Evolutionary conservation across 345 rosid genomes (phyloP).

Genomic region (Garcia nutans): DNA sequence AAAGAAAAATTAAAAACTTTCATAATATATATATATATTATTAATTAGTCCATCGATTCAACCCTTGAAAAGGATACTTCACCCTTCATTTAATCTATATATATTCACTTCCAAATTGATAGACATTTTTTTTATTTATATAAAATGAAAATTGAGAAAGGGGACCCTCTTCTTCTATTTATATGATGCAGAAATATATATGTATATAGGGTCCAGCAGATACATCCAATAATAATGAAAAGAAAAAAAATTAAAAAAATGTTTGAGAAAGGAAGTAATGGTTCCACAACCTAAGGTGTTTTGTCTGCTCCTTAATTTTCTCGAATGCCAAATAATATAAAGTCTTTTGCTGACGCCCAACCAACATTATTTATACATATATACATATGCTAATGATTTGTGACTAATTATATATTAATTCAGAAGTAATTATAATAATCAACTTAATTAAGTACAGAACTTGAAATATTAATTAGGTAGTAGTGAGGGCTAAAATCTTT

Average conservation of each 20-base stretch:
- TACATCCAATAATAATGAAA: neutral
- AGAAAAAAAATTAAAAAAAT: neutral
- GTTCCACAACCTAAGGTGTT: slow-evolving; percentile 23
- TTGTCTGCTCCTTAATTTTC: slow-evolving; percentile 25
- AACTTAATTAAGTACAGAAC: too few relatives aligned
- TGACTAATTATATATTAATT: too few relatives aligned
- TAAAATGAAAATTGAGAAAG: neutral
- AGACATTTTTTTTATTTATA: too few relatives aligned
- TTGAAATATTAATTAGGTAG: too few relatives aligned
- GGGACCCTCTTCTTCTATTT: slow-evolving; percentile 26
- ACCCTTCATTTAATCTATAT: neutral
- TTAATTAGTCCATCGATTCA: neutral
- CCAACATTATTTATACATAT: too few relatives aligned
- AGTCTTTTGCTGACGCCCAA: neutral
- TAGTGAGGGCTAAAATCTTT: too few relatives aligned
- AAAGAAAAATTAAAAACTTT: too few relatives aligned
- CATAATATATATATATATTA: too few relatives aligned
- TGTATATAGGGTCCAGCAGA: neutral
- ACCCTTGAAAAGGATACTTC: slow-evolving; percentile 32
- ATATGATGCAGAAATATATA: slow-evolving; percentile 6
- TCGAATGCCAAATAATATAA: neutral
- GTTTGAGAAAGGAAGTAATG: slow-evolving; percentile 7
- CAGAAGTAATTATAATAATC: too few relatives aligned
- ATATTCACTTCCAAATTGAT: too few relatives aligned
- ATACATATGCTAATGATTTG: too few relatives aligned